Evolutionary conservation across 768 basidiomycete species (phyloP).

Genomic region (Epithele typhae): DNA sequence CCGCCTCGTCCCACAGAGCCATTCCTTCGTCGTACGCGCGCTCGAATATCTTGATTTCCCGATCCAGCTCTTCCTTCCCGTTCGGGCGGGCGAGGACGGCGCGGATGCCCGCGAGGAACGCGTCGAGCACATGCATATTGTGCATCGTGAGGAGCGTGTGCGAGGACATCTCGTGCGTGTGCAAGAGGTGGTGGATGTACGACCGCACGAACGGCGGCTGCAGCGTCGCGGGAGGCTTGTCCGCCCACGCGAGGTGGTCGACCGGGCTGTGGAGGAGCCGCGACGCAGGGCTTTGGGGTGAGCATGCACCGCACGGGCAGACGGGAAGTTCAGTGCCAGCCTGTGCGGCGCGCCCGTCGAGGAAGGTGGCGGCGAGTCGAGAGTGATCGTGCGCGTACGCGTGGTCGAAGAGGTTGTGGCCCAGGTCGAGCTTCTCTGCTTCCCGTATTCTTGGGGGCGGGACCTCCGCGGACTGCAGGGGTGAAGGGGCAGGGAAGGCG

Average conservation of each 20-base stretch:
- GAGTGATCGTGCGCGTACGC: conserved; percentile 59
- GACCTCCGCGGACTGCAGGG: neutral
- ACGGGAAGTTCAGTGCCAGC: conserved; percentile 6
- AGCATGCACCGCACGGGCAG: conserved; percentile 57
- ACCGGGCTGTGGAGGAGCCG: conserved; percentile 42
- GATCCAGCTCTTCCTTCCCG: conserved; percentile 26
- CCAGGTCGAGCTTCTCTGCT: conserved; percentile 42
- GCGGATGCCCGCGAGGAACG: conserved; percentile 62
- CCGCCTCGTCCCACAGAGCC: conserved; percentile 48
- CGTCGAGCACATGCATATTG: conserved; percentile 64
- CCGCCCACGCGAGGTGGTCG: conserved; percentile 21
- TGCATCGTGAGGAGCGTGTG: conserved; percentile 73
- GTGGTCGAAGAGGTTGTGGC: conserved; percentile 67
- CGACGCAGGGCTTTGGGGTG: conserved; percentile 34
- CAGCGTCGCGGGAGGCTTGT: conserved; percentile 18
- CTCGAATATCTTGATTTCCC: conserved; percentile 49
- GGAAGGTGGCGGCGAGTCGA: conserved; percentile 41
- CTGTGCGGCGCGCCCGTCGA: conserved; percentile 17
- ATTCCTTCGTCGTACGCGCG: conserved; percentile 46
- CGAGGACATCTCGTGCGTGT: conserved; percentile 89
- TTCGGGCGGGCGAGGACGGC: conserved; percentile 18
- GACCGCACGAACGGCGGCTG: conserved; percentile 41
- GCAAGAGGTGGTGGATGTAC: conserved; percentile 80
- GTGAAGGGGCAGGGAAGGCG: conserved; percentile 47
- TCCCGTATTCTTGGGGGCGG: conserved; percentile 4